Evolutionary conservation across 192 early-diverging fungal genomes (phyloP).

Genomic region (Mortierella antarctica): DNA sequence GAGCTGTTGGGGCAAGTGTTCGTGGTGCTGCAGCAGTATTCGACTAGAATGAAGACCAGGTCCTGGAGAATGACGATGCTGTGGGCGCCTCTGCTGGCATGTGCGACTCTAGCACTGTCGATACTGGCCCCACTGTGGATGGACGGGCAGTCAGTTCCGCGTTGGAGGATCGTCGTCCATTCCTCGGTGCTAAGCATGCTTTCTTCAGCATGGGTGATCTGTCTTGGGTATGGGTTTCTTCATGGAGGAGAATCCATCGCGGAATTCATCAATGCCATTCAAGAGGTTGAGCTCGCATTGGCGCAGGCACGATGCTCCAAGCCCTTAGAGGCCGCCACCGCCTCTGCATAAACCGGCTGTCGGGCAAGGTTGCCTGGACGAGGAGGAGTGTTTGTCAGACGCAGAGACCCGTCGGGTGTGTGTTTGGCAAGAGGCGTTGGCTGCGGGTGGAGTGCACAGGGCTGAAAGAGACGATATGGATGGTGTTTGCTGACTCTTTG

Average conservation of each 20-base stretch:
- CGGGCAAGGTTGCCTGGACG: not conserved
- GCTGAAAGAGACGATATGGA: no score
- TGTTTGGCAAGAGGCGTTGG: not conserved
- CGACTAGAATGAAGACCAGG: not conserved
- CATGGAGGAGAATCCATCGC: conserved; percentile 37
- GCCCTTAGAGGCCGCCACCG: not conserved
- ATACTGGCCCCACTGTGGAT: conserved; percentile 1
- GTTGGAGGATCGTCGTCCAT: not conserved
- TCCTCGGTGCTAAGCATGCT: not conserved
- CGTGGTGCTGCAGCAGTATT: conserved; percentile 13
- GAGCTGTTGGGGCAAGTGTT: conserved; percentile 19
- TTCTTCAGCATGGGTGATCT: conserved; percentile 1
- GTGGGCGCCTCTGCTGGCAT: not conserved
- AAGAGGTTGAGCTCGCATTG: conserved; percentile 13
- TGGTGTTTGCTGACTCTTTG: not conserved
- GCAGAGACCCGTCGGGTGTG: no score
- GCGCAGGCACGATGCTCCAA: not conserved
- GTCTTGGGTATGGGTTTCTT: conserved; percentile 30
- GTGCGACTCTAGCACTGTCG: not conserved
- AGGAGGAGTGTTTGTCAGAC: not conserved
- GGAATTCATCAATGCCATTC: conserved; percentile 19
- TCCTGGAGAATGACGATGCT: not conserved
- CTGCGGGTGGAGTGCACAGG: no score
- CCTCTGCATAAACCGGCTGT: not conserved
- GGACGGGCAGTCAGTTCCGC: not conserved